Evolutionary conservation across 306 rosid genomes (phyloP).

Genomic region (Pterocarpus macrocarpus): DNA sequence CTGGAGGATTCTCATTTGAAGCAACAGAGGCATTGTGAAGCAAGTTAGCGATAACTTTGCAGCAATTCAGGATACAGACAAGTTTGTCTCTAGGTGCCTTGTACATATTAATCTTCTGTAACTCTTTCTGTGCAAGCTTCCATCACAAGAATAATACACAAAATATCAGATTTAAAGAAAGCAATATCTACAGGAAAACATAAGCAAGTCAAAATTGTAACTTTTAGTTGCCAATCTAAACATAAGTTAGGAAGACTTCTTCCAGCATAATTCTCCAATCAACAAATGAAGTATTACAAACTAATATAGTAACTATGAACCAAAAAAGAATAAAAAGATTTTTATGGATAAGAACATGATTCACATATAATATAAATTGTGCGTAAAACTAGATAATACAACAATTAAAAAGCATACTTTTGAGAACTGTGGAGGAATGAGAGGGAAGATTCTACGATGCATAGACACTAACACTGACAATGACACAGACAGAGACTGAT

Average conservation of each 20-base stretch:
- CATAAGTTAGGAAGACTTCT: slow-evolving; percentile 25
- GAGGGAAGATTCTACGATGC: too few relatives aligned
- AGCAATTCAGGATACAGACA: slow-evolving; percentile 90
- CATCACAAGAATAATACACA: slow-evolving; percentile 40
- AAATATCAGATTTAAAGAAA: slow-evolving; percentile 41
- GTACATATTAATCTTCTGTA: slow-evolving; percentile 95
- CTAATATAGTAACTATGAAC: slow-evolving; percentile 2
- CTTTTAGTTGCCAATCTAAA: slow-evolving; percentile 13
- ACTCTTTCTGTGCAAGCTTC: slow-evolving; percentile 98
- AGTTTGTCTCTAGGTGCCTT: slow-evolving; percentile 99
- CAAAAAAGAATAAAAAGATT: too few relatives aligned
- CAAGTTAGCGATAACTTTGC: slow-evolving; percentile 94
- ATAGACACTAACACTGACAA: too few relatives aligned
- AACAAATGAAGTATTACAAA: slow-evolving; percentile 40
- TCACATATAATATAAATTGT: too few relatives aligned
- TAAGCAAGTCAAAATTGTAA: too few relatives aligned
- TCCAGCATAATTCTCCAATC: background rate
- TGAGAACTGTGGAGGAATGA: too few relatives aligned
- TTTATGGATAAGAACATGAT: too few relatives aligned
- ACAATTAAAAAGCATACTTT: too few relatives aligned
- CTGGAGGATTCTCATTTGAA: slow-evolving; percentile 81
- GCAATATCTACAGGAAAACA: slow-evolving; percentile 20
- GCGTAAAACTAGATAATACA: too few relatives aligned
- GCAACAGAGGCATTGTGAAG: slow-evolving; percentile 86
- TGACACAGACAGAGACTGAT: too few relatives aligned